Base-by-base conservation (phyloP, 1,284 basidiomycete genomes). In the Papiliotrema flavescens region DNA sequence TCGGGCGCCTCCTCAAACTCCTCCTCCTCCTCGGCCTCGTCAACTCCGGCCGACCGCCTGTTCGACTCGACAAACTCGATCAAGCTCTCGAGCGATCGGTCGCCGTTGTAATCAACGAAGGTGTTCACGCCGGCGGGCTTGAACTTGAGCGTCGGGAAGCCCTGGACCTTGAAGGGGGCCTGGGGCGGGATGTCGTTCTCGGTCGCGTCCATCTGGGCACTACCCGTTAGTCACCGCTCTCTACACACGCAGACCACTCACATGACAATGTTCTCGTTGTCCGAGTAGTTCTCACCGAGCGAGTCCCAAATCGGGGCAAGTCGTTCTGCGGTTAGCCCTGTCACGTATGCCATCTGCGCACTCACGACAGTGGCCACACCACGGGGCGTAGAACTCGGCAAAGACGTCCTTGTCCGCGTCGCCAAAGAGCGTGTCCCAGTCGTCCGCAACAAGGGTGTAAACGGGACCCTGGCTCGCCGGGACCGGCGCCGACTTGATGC, bases 121-220 rank as follows among this genome's bases (percentile, higher is more conserved):
- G 89, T 86, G 56, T 81, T 80, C 43, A 83, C 79, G 51, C 95
- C 94, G 23, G 96, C 95, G 11, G 87, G 83, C 79, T 93, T 92
- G 84, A 99, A 96, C 77, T 98, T 98, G 75, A 98, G 77, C 2
- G 96, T 98, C 9, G 95, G 95, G 90, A 96, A 98, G 47, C 73
- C 75, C 54, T 80, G 69, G 60, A 95, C 79, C 53, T 85, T 84
- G 90, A 98, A 97, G 34, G 88, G 85, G 51, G 88, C 85, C 17
- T 84, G 84, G 26, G 87, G 81, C 46, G 96, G 96, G 26, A 99
- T 82, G 76, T 99, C 96, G 76, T 99, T 99, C 78, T 94, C 91
- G 59, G 87, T 89, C 5, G 91, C 91, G 71, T 98, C 95, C 83
- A 98, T 88, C 80, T 98, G 97, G 68, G 89, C 91, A 75, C 89